Evolutionary conservation across 2,329 filamentous ascomycete species (phyloP), one percentile per base, ranked within the genome.

Genomic region (Chaetothyriales sp.): DNA sequence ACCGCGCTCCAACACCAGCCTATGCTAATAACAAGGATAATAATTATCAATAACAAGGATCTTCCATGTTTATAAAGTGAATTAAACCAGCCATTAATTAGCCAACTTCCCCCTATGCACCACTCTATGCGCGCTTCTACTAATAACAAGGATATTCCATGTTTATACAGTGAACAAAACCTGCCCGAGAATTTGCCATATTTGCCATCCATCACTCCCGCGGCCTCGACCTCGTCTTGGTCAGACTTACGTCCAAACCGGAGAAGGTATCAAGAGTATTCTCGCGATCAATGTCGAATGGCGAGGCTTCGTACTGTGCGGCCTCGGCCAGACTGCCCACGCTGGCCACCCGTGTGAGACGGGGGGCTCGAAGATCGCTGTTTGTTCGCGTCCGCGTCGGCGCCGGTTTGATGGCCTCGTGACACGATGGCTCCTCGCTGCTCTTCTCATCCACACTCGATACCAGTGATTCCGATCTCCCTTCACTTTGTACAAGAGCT

Each of bases 241-340:
- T 52, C 45, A 48, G 47, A 28, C 45, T 55, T 15, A 58, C 44
- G 25, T 59, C 56, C n/a, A 60, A 15, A 9, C 57, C 59, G 10
- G 56, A 46, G 13, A 61, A 54, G 10, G 63, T 65, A 18, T 61
- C 62, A 18, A 57, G 53, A 20, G 63, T 66, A 49, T 65, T 64
- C 19, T 65, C 62, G 5, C 58, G 61, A 53, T 66, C 63, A 33
- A 66, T 65, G 40, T 65, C 63, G 46, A 59, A 66, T 5, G 64
- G 63, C 37, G 58, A 65, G 9, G 56, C 61, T 43, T 66, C 59
- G 46, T 66, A 66, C 20, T 55, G 49, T 20, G 56, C 56, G 1
- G 56, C 58, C 46, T 60, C 58, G 13, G 43, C 46, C 19, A 58
- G 45, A 45, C 55, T 57, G 25, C 52, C 56, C 10, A 55, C 40